Evolutionary conservation across 2,329 filamentous ascomycete species (phyloP), one percentile per base, ranked within the genome.

Genomic region (Penicillium glabrum): DNA sequence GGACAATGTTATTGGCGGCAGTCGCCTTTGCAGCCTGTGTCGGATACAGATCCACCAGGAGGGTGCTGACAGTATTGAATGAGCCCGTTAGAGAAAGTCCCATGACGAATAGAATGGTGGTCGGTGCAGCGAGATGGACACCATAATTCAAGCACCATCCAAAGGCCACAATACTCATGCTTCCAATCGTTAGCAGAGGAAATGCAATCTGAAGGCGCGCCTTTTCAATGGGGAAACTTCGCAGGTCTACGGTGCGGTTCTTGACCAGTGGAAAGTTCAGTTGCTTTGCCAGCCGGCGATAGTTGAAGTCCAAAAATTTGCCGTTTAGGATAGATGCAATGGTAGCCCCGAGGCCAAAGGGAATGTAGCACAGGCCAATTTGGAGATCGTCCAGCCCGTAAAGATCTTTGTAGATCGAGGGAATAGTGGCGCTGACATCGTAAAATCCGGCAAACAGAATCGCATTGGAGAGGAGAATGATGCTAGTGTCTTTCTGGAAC

Each of bases 41-140:
- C 0, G 76, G 76, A 53, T 78, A 77, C 3, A 79, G 62, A 60
- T 80, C 79, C 1, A 82, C 70, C 39, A 81, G 68, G 29, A 84
- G 65, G 0, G 80, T 80, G 51, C 77, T 79, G 8, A 78, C 67
- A 3, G 74, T 72, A 51, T 80, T 78, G 51, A 75, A 80, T 0
- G 73, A 70, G 0, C 73, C 74, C 6, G 73, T 75, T 19, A 80
- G 62, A 11, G 69, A 67, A 48, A 76, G 73, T 1, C 73, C 75
- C 44, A 72, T 70, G 41, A 76, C 61, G 50, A 78, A 78, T 0
- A 77, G 63, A n/a, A 78, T 63, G 14, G 72, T 67, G 0, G 76
- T 70, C 1, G 74, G 74, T 2, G 67, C 72, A 3, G 71, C 72
- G 5, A 77, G 60, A 47, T 71, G 67, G 1, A 73, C 59, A 0